phyloP scores from a whole-genome alignment of 2,329 filamentous ascomycete species.

The Colletotrichum sp. region DNA sequence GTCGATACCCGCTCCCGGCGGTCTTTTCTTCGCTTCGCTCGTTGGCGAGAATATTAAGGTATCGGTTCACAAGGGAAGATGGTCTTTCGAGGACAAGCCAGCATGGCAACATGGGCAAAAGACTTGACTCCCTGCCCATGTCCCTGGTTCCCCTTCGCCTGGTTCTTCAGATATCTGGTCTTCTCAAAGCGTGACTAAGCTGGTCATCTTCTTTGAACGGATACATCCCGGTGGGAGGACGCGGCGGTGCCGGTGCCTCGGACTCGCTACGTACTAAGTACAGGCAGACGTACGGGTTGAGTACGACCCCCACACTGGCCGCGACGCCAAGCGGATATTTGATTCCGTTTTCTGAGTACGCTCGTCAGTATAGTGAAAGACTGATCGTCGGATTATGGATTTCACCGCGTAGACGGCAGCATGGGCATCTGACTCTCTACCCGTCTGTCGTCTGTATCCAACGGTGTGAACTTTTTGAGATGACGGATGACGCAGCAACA shows the following conservation, averaged over 20 bases:
- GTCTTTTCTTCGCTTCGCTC: neutral
- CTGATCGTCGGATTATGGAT: neutral
- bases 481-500: neutral
- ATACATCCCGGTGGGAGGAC: neutral
- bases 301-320: neutral
- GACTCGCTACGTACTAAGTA: neutral
- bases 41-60: neutral
- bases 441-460: neutral
- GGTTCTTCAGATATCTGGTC: neutral
- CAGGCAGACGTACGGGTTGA: neutral
- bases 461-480: neutral
- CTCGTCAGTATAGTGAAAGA: neutral
- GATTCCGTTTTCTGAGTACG: neutral
- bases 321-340: conserved; percentile 1
- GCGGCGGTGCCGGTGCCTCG: neutral
- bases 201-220: neutral
- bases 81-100: neutral
- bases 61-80: neutral
- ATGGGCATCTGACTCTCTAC: neutral
- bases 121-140: neutral
- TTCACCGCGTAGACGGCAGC: neutral
- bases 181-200: neutral
- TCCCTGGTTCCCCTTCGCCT: neutral
- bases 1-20: neutral
- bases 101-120: neutral